A percentile compares a stretch with the other conserved stretches of the same genome.
phyloP scores from a whole-genome alignment of 352 stramenopile species.

The Globisporangium nodosum region DNA sequence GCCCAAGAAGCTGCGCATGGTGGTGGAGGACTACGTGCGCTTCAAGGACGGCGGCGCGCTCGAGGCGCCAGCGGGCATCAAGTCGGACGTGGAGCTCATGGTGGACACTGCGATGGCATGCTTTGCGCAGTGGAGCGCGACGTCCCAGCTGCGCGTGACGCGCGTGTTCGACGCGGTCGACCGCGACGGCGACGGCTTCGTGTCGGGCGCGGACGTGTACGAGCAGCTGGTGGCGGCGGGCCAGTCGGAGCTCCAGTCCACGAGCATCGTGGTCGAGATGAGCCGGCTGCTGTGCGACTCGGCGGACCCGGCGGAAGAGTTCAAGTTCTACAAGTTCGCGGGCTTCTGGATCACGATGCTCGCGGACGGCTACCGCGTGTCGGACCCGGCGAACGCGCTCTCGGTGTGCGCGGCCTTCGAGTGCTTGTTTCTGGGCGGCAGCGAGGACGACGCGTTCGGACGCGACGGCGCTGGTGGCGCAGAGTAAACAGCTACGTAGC shows the following conservation, averaged over 20 bases:
- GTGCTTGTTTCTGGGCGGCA: constrained; percentile 31
- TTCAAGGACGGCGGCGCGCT: constrained; percentile 19
- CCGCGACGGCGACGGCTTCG: constrained; percentile 38
- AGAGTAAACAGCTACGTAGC: not conserved
- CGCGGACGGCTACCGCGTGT: constrained; percentile 29
- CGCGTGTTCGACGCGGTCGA: constrained; percentile 40
- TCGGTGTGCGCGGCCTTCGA: constrained; percentile 28
- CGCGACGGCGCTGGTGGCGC: not conserved
- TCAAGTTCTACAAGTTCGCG: constrained; percentile 42
- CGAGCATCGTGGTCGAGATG: constrained; percentile 36
- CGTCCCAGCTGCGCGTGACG: constrained; percentile 26
- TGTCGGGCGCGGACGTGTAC: constrained; percentile 39
- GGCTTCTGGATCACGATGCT: constrained; percentile 55
- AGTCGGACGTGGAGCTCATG: constrained; percentile 52
- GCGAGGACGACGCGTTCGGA: not conserved
- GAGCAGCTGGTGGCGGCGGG: constrained; percentile 32
- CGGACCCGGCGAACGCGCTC: constrained; percentile 35
- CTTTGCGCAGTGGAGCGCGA: constrained; percentile 34
- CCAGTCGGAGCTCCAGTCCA: constrained; percentile 22
- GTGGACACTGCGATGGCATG: constrained; percentile 37
- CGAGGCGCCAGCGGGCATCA: constrained; percentile 31
- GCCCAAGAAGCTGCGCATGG: constrained; percentile 18
- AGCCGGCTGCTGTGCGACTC: constrained; percentile 32
- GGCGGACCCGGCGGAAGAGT: constrained; percentile 43
- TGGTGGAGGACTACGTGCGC: constrained; percentile 38